Evolutionary conservation across 139 green algal genomes (phyloP), one percentile per base, ranked within the genome.

Genomic region (Chlorella sp.): DNA sequence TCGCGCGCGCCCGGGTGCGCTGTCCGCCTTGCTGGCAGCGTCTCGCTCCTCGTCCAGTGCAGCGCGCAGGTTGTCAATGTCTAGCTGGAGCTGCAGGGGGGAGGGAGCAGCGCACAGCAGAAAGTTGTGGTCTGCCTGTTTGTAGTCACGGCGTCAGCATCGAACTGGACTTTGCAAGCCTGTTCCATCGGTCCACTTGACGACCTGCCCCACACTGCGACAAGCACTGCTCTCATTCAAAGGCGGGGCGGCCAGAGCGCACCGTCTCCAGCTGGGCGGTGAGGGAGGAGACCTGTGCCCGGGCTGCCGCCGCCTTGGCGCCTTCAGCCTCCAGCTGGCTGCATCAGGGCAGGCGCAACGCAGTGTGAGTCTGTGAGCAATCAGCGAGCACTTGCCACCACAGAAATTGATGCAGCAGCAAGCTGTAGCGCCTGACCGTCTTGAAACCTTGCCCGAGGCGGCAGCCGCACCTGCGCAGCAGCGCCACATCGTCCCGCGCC

Each of bases 11-110:
- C 56, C 56, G 16, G 81, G 81, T 26, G 39, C 34, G 26, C 28
- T 20, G 32, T 86, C 81, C 20, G 51, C 32, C 12, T n/a, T 41
- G 56, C 82, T 87, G 55, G 93, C 44, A 0, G 80, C 86, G 9
- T 71, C 63, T 63, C 94, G 84, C 83, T 95, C 92, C 11, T 85
- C 39, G 81, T 93, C 92, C 69, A 94, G 83, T 1, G 83, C 34
- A 0, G 62, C 30, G 1, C 17, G 21, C 36, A 86, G 81, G 20
- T 34, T 25, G 15, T 41, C 51, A 30, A 86, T 67, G 36, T 86
- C 85, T 4, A 94, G 88, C 85, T 95, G 88, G 56, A 87, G 69
- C 84, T 80, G 69, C 67, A 81, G 18, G 41, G 28, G 0, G 11
- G 16, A 39, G 38, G 1, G 25, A 15, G n/a, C n/a, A n/a, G n/a